Evolutionary conservation across 23 red algal genomes (phyloP).

Genomic region (Gracilaria vermiculophylla): DNA sequence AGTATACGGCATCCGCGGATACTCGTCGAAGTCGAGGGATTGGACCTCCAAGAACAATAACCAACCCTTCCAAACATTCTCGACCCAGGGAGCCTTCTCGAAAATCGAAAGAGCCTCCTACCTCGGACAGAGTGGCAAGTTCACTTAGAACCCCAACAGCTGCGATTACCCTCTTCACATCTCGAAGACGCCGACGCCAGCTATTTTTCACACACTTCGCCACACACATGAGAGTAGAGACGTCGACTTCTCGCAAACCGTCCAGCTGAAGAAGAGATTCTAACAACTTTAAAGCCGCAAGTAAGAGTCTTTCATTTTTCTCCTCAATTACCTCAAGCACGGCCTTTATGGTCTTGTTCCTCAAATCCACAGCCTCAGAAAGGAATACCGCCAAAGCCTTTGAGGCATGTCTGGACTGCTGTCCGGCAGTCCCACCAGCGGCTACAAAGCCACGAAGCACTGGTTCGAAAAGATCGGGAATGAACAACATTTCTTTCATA

Average conservation of each 20-base stretch:
- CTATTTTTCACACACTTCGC: slow-evolving; percentile 13
- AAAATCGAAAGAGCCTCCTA: slow-evolving; percentile 20
- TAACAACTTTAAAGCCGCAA: slow-evolving; percentile 41
- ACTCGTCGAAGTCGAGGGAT: slow-evolving; percentile 55
- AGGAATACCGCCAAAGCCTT: slow-evolving; percentile 29
- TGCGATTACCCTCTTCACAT: slow-evolving; percentile 44
- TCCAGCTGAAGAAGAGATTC: neutral
- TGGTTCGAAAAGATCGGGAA: slow-evolving; percentile 3
- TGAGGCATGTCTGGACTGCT: slow-evolving; percentile 28
- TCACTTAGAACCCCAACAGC: slow-evolving; percentile 26
- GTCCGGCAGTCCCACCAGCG: slow-evolving; percentile 26
- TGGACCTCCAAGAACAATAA: slow-evolving; percentile 41
- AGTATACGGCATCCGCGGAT: slow-evolving; percentile 50
- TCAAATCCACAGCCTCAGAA: neutral
- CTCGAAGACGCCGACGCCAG: slow-evolving; percentile 34
- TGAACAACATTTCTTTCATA: slow-evolving; percentile 23
- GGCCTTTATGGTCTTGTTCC: neutral
- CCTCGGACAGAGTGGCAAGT: slow-evolving; percentile 5
- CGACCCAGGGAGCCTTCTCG: slow-evolving; percentile 17
- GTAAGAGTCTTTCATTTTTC: slow-evolving; percentile 11
- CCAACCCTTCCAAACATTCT: slow-evolving; percentile 45
- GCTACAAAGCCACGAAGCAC: slow-evolving; percentile 41
- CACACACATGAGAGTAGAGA: neutral
- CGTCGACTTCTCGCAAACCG: slow-evolving; percentile 10
- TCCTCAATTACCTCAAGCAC: slow-evolving; percentile 2